phyloP scores from a whole-genome alignment of 441 rosid species.

The Brassica balearica region DNA sequence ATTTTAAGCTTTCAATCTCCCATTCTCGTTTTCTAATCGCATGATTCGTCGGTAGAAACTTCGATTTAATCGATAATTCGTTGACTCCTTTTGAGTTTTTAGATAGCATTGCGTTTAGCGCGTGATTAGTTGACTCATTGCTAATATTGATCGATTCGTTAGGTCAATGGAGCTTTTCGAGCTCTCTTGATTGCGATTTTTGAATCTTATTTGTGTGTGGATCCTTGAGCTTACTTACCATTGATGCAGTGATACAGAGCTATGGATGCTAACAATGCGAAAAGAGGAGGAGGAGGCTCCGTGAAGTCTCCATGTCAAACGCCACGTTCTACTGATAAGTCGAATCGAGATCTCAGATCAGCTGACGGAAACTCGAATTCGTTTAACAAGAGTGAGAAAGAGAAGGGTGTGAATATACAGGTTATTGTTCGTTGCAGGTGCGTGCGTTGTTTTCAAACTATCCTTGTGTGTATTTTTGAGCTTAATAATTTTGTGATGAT shows the following conservation, averaged over 20 bases:
- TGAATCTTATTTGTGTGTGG: conserved; percentile 1
- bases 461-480: not conserved
- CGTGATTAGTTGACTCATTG: not conserved
- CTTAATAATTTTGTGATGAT: not conserved
- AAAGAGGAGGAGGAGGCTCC: conserved; percentile 58
- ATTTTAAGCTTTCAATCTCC: conserved; percentile 4
- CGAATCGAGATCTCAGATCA: conserved; percentile 78
- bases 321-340: conserved; percentile 87
- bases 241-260: conserved; percentile 6
- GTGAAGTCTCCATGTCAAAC: conserved; percentile 84
- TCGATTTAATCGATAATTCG: conserved; percentile 17
- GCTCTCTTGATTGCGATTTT: conserved; percentile 16
- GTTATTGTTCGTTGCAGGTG: conserved; percentile 98
- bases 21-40: conserved; percentile 4
- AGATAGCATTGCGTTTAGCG: conserved; percentile 3
- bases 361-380: conserved; percentile 70
- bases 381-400: conserved; percentile 74
- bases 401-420: conserved; percentile 96
- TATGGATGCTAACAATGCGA: conserved; percentile 72
- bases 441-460: conserved; percentile 5
- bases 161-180: conserved; percentile 30
- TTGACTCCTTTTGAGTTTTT: not conserved
- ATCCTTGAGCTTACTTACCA: not conserved
- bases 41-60: not conserved
- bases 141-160: conserved; percentile 10